Percentiles rank a stretch among this genome's conserved stretches.
phyloP scores from a whole-genome alignment of 2,329 filamentous ascomycete species.

The Pestalotiopsis sp. region DNA sequence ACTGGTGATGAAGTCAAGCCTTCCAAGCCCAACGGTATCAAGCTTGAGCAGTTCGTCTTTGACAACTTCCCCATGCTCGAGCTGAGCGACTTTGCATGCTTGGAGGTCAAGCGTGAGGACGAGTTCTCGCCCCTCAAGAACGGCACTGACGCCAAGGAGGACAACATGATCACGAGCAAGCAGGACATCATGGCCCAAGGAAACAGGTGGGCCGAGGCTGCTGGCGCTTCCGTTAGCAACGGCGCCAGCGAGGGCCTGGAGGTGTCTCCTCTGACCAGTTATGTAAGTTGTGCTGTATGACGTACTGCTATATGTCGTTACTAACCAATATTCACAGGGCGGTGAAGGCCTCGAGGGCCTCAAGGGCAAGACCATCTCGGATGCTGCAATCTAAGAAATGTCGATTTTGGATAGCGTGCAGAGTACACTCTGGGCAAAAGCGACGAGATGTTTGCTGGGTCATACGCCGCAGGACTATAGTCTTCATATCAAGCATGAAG shows the following conservation, averaged over 20 bases:
- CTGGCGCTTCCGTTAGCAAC: constrained; percentile 71
- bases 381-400: constrained; percentile 22
- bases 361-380: constrained; percentile 44
- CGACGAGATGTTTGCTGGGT: not conserved
- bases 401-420: not conserved
- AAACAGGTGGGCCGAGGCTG: constrained; percentile 79
- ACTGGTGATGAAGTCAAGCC: constrained; percentile 85
- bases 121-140: constrained; percentile 99
- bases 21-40: constrained; percentile 95
- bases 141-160: constrained; percentile 56
- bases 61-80: constrained; percentile 92
- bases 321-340: constrained; percentile 42
- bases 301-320: constrained; percentile 7
- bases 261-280: constrained; percentile 91
- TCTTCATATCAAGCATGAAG: not conserved
- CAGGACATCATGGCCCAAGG: constrained; percentile 89
- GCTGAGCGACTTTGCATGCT: constrained; percentile 87
- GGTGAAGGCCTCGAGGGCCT: constrained; percentile 65
- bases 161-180: constrained; percentile 92
- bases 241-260: constrained; percentile 70
- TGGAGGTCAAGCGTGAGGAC: constrained; percentile 95
- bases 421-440: not conserved
- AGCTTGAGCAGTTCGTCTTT: constrained; percentile 98
- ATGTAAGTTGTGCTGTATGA: constrained; percentile 63
- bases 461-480: not conserved